Base-by-base conservation (phyloP, 108 stramenopile genomes). In the Discostella stelligeroides region DNA sequence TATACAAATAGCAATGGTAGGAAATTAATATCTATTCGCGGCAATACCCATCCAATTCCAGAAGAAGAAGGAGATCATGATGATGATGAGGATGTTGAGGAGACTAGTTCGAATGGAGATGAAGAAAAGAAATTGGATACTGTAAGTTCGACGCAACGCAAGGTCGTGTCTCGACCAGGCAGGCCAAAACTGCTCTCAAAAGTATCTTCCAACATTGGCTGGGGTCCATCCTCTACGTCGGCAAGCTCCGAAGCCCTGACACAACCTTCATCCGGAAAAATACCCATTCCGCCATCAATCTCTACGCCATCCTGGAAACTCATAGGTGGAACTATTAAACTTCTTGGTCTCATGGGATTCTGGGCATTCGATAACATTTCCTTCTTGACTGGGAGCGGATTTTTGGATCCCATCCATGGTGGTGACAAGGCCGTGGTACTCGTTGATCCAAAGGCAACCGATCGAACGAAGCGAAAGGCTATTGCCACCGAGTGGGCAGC, bases 301-400 rank as follows among this genome's bases (percentile, higher is more conserved):
- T 53, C 82, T 2, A 70, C 71, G 12, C 82, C 82, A 4, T 47
- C 59, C 43, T 85, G 84, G 81, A 90, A 81, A 58, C 64, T 84
- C 20, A 59, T 85, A 34, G 83, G 86, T 9, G 45, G 77, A 18
- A 75, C 86, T 11, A 14, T 86, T 25, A 92, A 95, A 70, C 69
- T 89, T 11, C 9, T 87, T 11, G 85, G 90, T 34, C 69, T 95
- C 61, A 58, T 85, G 63, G 86, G 88, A 14, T 95, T 88, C 59
- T 92, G 85, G 87, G 72, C 83, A 8, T 88, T 81, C 23, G 94
- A 95, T 61, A 95, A 95, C 54, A 20, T 89, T 7, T 79, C 76
- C 54, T 95, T 84, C 66, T 49, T 95, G 37, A 65, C 80, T 0
- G 76, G 77, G 12, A 75, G 75, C 49, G 86, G 89, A 37, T 79